Base-by-base conservation (phyloP, 2,329 filamentous ascomycete genomes). In the Dactylellina cionopaga region DNA sequence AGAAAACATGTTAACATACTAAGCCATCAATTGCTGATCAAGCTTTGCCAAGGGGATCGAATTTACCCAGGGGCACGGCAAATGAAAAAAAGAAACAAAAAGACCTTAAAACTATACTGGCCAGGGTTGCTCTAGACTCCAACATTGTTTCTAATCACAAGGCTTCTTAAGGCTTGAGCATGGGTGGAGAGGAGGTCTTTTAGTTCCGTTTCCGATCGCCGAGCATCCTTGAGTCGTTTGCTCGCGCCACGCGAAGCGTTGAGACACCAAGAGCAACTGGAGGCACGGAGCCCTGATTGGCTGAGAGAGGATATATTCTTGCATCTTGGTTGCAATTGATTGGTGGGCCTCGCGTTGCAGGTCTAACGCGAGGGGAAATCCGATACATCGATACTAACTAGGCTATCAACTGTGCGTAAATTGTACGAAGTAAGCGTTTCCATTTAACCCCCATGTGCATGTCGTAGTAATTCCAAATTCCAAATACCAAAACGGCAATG, bases 391-490 rank as follows among this genome's bases (percentile, higher is more conserved):
- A 33, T 47, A 17, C 54, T 11, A 44, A n/a, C n/a, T n/a, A 9
- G 39, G 35, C 55, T 15, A 9, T 33, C 37, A 46, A 35, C 54
- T 17, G 25, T 31, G 39, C 15, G 27, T 39, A 39, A 19, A 33
- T 33, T 33, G 29, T 33, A 15, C 3, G 17, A 19, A 6, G 39
- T 24, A 7, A 35, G 27, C 15, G 13, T 9, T 11, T 29, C 25
- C 25, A 52, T 22, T 24, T 54, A 54, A 37, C 49, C 49, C 49
- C 49, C 22, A 54, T 54, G 9, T 54, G 49, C 19, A 62, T 62
- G 43, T 41, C 51, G 41, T 51, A 47, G 25, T 56, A 44, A 56
- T 65, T 65, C 60, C 58, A 63, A 63, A 63, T 63, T 37, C 56
- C 59, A 52, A 64, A 63, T 55, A 41, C 35, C 27, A 37, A 46